Evolutionary conservation across 352 stramenopile species (phyloP).

Genomic region (Phytophthora boehmeriae): DNA sequence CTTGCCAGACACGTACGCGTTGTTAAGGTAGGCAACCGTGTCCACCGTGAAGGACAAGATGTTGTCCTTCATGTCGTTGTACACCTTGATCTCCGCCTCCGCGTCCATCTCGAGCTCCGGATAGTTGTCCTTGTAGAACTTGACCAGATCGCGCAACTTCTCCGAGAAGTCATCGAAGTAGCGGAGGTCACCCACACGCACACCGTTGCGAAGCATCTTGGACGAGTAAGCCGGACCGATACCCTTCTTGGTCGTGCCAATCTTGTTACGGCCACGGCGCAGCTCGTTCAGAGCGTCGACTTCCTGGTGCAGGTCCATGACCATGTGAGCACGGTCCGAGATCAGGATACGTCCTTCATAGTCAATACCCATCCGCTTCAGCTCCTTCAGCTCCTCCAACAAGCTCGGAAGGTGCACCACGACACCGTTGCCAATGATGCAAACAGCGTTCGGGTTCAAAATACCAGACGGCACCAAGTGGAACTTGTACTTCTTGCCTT

Average conservation of each 20-base stretch:
- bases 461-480: slow-evolving; percentile 98
- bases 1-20: slow-evolving; percentile 95
- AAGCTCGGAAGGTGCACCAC: slow-evolving; percentile 98
- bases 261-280: slow-evolving; percentile 95
- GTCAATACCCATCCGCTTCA: slow-evolving; percentile 90
- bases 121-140: slow-evolving; percentile 93
- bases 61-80: slow-evolving; percentile 79
- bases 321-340: slow-evolving; percentile 97
- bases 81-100: slow-evolving; percentile 87
- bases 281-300: slow-evolving; percentile 87
- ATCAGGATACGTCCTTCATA: slow-evolving; percentile 96
- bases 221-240: slow-evolving; percentile 98
- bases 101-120: slow-evolving; percentile 78
- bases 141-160: slow-evolving; percentile 92
- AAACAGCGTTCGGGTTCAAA: slow-evolving; percentile 94
- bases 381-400: slow-evolving; percentile 93
- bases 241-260: slow-evolving; percentile 99
- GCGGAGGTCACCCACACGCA: slow-evolving; percentile 96
- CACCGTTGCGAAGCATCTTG: slow-evolving; percentile 98
- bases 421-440: slow-evolving; percentile 99
- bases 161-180: slow-evolving; percentile 90
- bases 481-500: slow-evolving; percentile 99
- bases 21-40: slow-evolving; percentile 97
- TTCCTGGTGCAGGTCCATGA: slow-evolving; percentile 99
- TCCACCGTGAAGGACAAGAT: slow-evolving; percentile 93